phyloP scores from a whole-genome alignment of 805 yeast genomes.

The Kodamaea neixiangensis region DNA sequence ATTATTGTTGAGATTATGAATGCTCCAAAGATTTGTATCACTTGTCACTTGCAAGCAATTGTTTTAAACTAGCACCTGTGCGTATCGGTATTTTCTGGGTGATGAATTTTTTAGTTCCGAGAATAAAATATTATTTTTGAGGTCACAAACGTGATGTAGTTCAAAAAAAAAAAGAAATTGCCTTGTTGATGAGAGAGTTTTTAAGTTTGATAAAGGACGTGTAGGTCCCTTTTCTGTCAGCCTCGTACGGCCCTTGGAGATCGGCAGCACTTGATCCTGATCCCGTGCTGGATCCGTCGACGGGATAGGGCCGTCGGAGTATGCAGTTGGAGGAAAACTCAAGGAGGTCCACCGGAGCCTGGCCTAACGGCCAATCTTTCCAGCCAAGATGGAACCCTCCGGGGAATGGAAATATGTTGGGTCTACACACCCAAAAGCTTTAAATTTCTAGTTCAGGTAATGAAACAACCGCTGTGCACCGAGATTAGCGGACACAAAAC shows the following conservation, averaged over 20 bases:
- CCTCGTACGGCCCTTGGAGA: neutral
- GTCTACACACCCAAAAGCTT: neutral
- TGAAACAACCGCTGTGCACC: neutral
- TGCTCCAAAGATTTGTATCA: constrained; percentile 6
- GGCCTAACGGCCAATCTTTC: no score
- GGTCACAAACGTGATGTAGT: neutral
- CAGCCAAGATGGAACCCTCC: no score
- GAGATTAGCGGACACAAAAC: neutral
- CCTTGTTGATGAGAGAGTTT: neutral
- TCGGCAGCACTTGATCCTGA: neutral
- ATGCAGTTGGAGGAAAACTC: no score
- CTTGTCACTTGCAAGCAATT: neutral
- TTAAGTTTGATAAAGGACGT: neutral
- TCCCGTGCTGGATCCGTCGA: no score
- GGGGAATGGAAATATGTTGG: neutral
- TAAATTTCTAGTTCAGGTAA: neutral
- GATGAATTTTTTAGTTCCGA: neutral
- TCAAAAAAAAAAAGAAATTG: neutral
- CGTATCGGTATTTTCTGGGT: neutral
- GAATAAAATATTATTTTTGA: neutral
- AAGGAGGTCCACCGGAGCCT: no score
- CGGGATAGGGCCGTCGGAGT: no score
- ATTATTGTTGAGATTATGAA: constrained; percentile 2
- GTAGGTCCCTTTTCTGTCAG: neutral
- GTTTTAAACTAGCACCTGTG: neutral